A percentile compares a stretch with the other conserved stretches of the same genome.
phyloP scores from a whole-genome alignment of 2,329 filamentous ascomycete genomes.

The Monosporascus sp. region DNA sequence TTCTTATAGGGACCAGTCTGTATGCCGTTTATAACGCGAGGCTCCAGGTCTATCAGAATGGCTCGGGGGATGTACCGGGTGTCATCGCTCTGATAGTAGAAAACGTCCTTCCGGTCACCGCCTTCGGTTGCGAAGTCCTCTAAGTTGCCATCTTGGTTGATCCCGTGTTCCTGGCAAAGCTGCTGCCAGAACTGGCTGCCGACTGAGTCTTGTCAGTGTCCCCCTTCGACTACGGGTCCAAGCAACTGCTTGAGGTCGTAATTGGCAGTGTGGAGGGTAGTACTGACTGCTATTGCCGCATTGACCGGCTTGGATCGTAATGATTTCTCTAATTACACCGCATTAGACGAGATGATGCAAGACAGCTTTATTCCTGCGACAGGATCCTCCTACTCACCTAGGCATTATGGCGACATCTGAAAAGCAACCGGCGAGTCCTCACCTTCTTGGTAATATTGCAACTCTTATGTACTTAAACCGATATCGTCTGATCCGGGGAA shows the following conservation, averaged over 20 bases:
- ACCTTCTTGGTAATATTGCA: background rate
- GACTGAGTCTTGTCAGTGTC: slow-evolving; percentile 52
- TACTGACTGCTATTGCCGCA: slow-evolving; percentile 97
- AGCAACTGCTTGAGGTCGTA: no score
- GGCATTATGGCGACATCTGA: slow-evolving; percentile 18
- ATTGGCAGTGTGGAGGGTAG: slow-evolving; percentile 10
- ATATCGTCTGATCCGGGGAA: background rate
- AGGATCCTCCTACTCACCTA: background rate
- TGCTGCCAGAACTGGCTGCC: slow-evolving; percentile 99
- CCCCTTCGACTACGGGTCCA: background rate
- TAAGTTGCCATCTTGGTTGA: slow-evolving; percentile 93
- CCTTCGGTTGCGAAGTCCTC: slow-evolving; percentile 98
- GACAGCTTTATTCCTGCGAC: background rate
- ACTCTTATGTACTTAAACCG: background rate
- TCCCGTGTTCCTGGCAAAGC: slow-evolving; percentile 95
- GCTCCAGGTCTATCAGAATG: slow-evolving; percentile 92
- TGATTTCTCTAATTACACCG: slow-evolving; percentile 73
- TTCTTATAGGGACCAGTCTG: slow-evolving; percentile 94
- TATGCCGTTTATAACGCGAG: slow-evolving; percentile 86
- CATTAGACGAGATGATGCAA: slow-evolving; percentile 3
- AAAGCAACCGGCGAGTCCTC: background rate
- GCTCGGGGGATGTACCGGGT: slow-evolving; percentile 96
- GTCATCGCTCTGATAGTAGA: slow-evolving; percentile 99
- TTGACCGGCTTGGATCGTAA: slow-evolving; percentile 97
- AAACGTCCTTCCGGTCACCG: slow-evolving; percentile 96